phyloP scores from a whole-genome alignment of 495 filamentous ascomycete genomes.

The Pseudomonodictys pantanalensis region DNA sequence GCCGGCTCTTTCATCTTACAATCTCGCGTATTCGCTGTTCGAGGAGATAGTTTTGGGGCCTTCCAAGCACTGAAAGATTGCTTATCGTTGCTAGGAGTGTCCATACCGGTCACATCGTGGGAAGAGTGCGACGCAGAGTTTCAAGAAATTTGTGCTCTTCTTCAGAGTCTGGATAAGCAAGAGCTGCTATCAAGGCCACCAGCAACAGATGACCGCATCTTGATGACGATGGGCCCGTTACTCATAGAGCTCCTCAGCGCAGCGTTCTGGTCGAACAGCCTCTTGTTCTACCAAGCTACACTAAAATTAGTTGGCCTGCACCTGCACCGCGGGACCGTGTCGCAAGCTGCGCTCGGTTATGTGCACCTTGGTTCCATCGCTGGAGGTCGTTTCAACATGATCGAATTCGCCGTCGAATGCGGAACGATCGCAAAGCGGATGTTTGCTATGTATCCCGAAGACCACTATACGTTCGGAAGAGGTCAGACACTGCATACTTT shows the following conservation, averaged over 20 bases:
- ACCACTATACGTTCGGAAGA: constrained; percentile 66
- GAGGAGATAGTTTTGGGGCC: constrained; percentile 65
- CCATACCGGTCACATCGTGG: constrained; percentile 62
- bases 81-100: constrained; percentile 62
- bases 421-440: constrained; percentile 63
- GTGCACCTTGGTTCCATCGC: constrained; percentile 72
- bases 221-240: constrained; percentile 68
- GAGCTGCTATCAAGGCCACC: constrained; percentile 52
- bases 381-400: constrained; percentile 68
- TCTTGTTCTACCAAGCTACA: constrained; percentile 73
- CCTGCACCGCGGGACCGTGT: constrained; percentile 62
- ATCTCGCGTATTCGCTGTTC: constrained; percentile 69
- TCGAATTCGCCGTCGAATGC: constrained; percentile 64
- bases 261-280: constrained; percentile 76
- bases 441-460: constrained; percentile 59
- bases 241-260: constrained; percentile 73
- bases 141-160: constrained; percentile 53
- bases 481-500: constrained; percentile 69
- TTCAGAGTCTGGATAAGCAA: constrained; percentile 59
- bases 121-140: constrained; percentile 75
- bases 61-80: constrained; percentile 66
- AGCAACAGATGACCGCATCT: constrained; percentile 48
- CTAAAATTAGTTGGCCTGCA: constrained; percentile 70
- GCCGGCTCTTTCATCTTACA: constrained; percentile 74
- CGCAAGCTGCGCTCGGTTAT: constrained; percentile 73